Base-by-base conservation (phyloP, 2,329 filamentous ascomycete species). In the Fusarium heterosporum region DNA sequence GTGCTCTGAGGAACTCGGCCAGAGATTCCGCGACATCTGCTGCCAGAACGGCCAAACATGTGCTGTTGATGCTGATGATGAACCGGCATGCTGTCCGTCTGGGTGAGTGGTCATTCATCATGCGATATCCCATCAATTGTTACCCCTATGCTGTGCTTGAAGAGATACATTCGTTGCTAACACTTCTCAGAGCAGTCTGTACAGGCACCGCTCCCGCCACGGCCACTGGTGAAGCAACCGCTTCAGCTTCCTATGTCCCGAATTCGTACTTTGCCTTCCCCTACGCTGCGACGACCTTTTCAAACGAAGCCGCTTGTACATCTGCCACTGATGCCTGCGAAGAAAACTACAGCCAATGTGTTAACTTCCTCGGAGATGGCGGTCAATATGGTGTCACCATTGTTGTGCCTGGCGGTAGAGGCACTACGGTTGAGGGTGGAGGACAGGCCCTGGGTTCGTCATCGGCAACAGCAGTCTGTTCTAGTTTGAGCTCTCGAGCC, bases 181-280 rank as follows among this genome's bases (percentile, higher is more conserved):
- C 52, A n/a, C 34, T 41, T 11, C 61, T 34, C 60, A 86, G 85
- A 53, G 83, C 81, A 30, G 80, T 86, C 19, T 87, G 85, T 70
- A 87, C 85, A n/a, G 85, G 85, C 47, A 81, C 81, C 29, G 84
- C 83, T n/a, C 82, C 83, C 4, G 72, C 75, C 16, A 76, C 77
- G 9, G 78, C 80, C 11, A 76, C 76, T 13, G 72, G 66, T 28
- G 74, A 29, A 67, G 77, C 78, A 13, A 79, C 80, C 4, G 75
- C 76, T 19, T 71, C 77, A 3, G 78, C 79, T 19, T 85, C 85
- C 32, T 87, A 82, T 72, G 85, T 89, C 17, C 76, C 81, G 40
- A 89, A 89, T 73, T 68, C 78, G 26, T 88, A 84, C 75, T 89
- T 88, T 73, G 81, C 84, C 12, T 89, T 89, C 73, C 87, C 87